These are phyloP conservation scores for Ustilago xerochloae DNA, from an alignment of 1,284 basidiomycete species.

Conservation along the genomic window DNA sequence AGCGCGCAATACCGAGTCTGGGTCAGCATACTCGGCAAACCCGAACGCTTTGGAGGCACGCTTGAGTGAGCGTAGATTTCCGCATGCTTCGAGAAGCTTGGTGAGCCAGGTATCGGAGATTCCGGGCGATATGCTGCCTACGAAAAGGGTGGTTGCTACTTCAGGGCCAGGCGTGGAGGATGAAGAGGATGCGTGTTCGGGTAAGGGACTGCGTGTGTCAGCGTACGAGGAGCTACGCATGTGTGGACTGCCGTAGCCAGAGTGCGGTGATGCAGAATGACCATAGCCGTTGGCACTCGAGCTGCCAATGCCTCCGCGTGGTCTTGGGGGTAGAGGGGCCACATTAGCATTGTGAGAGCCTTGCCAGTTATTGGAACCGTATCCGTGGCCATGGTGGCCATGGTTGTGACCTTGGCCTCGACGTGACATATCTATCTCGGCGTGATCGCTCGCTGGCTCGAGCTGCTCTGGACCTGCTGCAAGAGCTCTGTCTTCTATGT, in stretches of 20 bases:
- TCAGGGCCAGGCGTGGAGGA: constrained; percentile 20
- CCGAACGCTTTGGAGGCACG: constrained; percentile 93
- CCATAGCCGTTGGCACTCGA: constrained; percentile 14
- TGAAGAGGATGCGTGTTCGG: constrained; percentile 14
- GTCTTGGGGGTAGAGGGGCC: constrained; percentile 55
- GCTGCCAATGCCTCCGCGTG: constrained; percentile 47
- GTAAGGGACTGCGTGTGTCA: constrained; percentile 13
- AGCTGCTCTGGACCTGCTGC: too few relatives aligned
- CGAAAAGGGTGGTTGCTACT: constrained; percentile 77
- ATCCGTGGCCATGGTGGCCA: constrained; percentile 1
- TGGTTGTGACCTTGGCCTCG: constrained; percentile 27
- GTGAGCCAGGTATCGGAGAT: constrained; percentile 82
- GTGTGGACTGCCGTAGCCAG: constrained; percentile 34
- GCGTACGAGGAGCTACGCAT: constrained; percentile 6
- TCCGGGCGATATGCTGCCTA: constrained; percentile 93
- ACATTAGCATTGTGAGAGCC: constrained; percentile 57
- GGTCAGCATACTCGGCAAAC: constrained; percentile 90
- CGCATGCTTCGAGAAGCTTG: constrained; percentile 85
- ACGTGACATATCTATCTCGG: constrained; percentile 38
- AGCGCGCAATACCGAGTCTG: constrained; percentile 85
- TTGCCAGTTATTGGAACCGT: constrained; percentile 48
- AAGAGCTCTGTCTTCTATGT: too few relatives aligned
- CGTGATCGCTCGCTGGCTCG: too few relatives aligned
- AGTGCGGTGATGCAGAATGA: constrained; percentile 31
- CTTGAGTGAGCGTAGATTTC: constrained; percentile 85